These are phyloP conservation scores for Solanum virginianum DNA, from an alignment of 257 asterid species.

Conservation along the genomic window DNA sequence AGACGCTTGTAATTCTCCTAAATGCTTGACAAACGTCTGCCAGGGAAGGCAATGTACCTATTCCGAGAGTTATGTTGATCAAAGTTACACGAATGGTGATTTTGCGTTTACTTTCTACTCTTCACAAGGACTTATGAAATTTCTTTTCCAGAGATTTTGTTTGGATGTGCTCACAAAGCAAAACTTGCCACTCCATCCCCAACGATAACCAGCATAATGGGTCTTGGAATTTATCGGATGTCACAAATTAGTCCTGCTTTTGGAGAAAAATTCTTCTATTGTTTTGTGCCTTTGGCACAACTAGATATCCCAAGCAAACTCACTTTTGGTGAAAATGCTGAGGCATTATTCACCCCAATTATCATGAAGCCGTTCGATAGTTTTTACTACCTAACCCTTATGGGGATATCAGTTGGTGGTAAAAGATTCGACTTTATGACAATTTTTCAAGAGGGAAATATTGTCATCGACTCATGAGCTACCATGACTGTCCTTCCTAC, in stretches of 20 bases:
- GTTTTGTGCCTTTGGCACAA: background rate
- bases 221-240: rapidly evolving
- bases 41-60: background rate
- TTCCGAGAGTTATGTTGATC: background rate
- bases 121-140: background rate
- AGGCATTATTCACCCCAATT: background rate
- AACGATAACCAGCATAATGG: background rate
- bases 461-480: background rate
- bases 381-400: background rate
- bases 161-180: background rate
- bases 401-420: background rate
- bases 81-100: background rate
- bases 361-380: background rate
- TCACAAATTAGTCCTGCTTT: background rate
- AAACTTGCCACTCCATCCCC: background rate
- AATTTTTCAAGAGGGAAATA: too few relatives aligned
- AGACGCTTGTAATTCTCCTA: background rate
- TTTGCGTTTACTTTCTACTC: background rate
- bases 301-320: background rate
- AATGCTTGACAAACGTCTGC: background rate
- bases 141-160: background rate
- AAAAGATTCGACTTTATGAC: too few relatives aligned
- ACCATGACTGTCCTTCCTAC: background rate
- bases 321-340: background rate
- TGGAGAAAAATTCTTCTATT: background rate